Conservation (phyloP, 768 basidiomycete species). For the Termitomyces titanicus region DNA sequence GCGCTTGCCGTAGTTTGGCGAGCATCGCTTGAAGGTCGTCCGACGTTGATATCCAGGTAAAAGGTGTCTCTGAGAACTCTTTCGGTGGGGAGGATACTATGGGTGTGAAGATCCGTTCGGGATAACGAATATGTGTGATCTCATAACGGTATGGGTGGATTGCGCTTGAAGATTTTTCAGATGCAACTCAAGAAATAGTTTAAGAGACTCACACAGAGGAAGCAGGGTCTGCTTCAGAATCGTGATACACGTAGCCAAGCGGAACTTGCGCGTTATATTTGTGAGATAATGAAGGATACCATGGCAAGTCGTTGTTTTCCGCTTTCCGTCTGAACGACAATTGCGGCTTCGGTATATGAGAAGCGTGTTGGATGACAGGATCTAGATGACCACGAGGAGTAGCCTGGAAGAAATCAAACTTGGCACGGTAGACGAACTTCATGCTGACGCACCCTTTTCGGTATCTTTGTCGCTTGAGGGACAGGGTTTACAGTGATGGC, state of each 20-base stretch:
- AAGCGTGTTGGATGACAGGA: slow-evolving; percentile 68
- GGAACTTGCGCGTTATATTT: slow-evolving; percentile 87
- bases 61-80: slow-evolving; percentile 63
- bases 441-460: slow-evolving; percentile 28
- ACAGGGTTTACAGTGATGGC: slow-evolving; percentile 55
- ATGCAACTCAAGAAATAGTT: background rate
- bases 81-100: slow-evolving; percentile 48
- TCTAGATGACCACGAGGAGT: slow-evolving; percentile 44
- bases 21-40: slow-evolving; percentile 61
- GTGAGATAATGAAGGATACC: slow-evolving; percentile 65
- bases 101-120: slow-evolving; percentile 59
- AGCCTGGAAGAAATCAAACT: slow-evolving; percentile 18
- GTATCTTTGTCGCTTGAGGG: slow-evolving; percentile 22
- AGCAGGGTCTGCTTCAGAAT: slow-evolving; percentile 20
- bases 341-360: slow-evolving; percentile 81
- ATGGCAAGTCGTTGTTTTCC: slow-evolving; percentile 60
- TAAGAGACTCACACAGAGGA: slow-evolving; percentile 26
- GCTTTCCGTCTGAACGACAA: slow-evolving; percentile 56
- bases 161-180: slow-evolving; percentile 21
- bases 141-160: slow-evolving; percentile 86
- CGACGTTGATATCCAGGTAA: slow-evolving; percentile 66
- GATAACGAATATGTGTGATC: slow-evolving; percentile 70
- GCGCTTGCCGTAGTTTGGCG: slow-evolving; percentile 54
- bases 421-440: background rate
- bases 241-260: slow-evolving; percentile 56